Conservation (phyloP, 768 basidiomycete species). For the Leccinum broughii region DNA sequence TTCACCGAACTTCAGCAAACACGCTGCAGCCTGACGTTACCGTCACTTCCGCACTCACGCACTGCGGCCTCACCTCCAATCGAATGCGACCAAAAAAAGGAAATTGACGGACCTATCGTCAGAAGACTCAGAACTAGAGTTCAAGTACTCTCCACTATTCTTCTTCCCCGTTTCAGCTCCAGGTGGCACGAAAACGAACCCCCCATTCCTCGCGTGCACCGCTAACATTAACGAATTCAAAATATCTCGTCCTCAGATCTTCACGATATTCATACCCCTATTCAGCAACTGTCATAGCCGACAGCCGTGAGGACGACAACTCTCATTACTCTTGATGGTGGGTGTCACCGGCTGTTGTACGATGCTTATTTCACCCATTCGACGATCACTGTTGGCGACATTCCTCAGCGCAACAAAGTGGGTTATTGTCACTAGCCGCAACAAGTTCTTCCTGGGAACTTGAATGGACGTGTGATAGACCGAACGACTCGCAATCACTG, state of each 20-base stretch:
- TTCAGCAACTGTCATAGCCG: background rate
- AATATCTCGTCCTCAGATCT: background rate
- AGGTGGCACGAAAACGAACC: background rate
- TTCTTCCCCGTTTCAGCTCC: background rate
- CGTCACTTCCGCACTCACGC: background rate
- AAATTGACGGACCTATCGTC: background rate
- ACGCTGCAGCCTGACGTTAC: background rate
- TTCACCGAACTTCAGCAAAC: background rate
- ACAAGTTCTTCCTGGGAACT: background rate
- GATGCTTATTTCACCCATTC: background rate
- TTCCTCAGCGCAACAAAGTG: background rate
- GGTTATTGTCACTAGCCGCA: background rate
- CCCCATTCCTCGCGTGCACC: background rate
- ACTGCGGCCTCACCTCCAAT: too few relatives aligned
- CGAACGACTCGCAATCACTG: background rate
- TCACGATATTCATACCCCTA: background rate
- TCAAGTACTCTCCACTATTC: background rate
- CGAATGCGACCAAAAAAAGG: too few relatives aligned
- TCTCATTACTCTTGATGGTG: background rate
- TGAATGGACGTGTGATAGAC: background rate
- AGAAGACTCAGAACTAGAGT: background rate
- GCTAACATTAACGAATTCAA: background rate
- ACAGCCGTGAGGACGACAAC: background rate
- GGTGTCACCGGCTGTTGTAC: background rate
- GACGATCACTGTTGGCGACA: background rate